Evolutionary conservation across 495 filamentous ascomycete species (phyloP).

Genomic region (Emericellopsis terricola): DNA sequence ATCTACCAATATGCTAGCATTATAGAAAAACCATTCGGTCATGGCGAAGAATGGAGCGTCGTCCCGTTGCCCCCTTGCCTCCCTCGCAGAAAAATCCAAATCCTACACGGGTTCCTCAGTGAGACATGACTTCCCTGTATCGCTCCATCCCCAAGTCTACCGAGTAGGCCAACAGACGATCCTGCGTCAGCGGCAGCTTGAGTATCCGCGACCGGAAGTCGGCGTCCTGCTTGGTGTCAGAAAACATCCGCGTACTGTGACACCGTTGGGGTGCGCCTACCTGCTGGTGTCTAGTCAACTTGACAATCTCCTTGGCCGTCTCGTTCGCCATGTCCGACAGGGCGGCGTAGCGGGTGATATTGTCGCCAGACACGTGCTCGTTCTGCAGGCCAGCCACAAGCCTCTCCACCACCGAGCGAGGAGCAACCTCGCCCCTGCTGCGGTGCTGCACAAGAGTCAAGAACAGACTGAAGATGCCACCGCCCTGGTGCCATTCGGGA

Average conservation of each 20-base stretch:
- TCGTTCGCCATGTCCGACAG: constrained; percentile 57
- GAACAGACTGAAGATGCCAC: constrained; percentile 66
- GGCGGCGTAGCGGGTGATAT: constrained; percentile 28
- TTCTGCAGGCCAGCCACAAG: constrained; percentile 44
- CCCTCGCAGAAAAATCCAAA: no score
- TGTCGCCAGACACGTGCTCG: constrained; percentile 28
- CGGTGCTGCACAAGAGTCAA: constrained; percentile 35
- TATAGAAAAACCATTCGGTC: no score
- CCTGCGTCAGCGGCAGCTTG: constrained; percentile 2
- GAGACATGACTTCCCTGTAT: constrained; percentile 3
- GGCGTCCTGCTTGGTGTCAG: background rate
- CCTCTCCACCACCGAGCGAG: constrained; percentile 29
- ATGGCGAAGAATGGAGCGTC: no score
- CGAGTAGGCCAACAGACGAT: constrained; percentile 2
- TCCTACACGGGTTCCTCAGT: no score
- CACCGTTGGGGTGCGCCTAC: no score
- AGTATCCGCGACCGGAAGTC: constrained; percentile 2
- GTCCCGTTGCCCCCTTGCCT: no score
- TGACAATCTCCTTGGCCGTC: constrained; percentile 28
- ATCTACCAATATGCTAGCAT: no score
- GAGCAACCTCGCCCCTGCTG: constrained; percentile 11
- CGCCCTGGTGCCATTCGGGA: constrained; percentile 49
- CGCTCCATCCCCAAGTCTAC: constrained; percentile 2
- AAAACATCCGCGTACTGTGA: no score
- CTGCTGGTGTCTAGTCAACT: constrained; percentile 1